Percentiles rank a stretch among this genome's conserved stretches.
Evolutionary conservation across 352 stramenopile genomes (phyloP).

Genomic region (Aphanomyces stellatus): DNA sequence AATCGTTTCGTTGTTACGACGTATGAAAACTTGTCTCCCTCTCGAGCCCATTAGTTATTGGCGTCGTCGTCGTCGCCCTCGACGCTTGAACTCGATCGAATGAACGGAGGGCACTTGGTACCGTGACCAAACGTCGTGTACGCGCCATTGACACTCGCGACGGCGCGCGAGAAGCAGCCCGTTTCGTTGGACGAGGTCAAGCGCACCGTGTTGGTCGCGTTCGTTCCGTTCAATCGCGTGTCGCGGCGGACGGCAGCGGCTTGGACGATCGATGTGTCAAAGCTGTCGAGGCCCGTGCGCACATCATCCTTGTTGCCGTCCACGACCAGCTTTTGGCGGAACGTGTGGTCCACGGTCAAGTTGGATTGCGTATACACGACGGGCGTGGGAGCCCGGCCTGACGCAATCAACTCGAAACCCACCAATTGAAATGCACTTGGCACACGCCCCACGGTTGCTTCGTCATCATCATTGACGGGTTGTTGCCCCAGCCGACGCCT

Average conservation of each 20-base stretch:
- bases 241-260: slow-evolving; percentile 25
- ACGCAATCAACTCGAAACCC: not conserved
- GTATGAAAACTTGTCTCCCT: no score
- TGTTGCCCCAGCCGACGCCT: not conserved
- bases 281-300: slow-evolving; percentile 23
- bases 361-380: not conserved
- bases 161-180: slow-evolving; percentile 31
- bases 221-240: slow-evolving; percentile 32
- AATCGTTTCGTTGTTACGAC: no score
- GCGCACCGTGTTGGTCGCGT: slow-evolving; percentile 26
- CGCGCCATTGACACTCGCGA: slow-evolving; percentile 20
- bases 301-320: slow-evolving; percentile 13
- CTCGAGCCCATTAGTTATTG: no score
- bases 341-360: not conserved
- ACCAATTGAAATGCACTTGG: no score
- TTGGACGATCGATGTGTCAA: slow-evolving; percentile 26
- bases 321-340: not conserved
- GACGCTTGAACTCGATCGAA: no score
- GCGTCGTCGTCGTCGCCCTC: no score
- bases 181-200: slow-evolving; percentile 22
- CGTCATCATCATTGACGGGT: not conserved
- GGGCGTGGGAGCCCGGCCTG: not conserved
- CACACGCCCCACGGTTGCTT: not conserved
- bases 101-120: not conserved
- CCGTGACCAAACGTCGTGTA: slow-evolving; percentile 20